Base-by-base conservation (phyloP, 768 basidiomycete genomes). In the Psilocybe subaeruginosa region DNA sequence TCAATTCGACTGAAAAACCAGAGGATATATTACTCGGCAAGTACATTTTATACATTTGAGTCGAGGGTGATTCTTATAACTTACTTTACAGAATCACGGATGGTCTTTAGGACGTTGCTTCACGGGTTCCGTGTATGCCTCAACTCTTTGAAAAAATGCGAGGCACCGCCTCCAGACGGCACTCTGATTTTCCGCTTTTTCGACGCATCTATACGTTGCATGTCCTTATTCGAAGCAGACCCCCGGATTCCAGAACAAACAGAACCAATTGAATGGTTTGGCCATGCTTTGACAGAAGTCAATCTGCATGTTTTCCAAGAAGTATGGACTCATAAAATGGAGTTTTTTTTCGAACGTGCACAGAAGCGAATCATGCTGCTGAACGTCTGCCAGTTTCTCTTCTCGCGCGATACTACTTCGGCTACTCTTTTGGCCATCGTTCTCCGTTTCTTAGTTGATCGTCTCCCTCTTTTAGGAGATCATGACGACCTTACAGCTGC, bases 251-350 rank as follows among this genome's bases (percentile, higher is more conserved):
- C 81, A 39, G 84, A 74, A 46, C 78, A 80, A 58, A 80, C 88
- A 54, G 95, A 98, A 70, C 88, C 89, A 4, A 84, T 95, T 68
- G 97, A 99, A 59, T 88, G 89, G 82, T 86, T 98, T 61, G 87
- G 85, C 4, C 83, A 85, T 23, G 86, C 91, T 45, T 82, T 96
- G 47, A 74, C 87, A 39, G 92, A 95, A 72, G 85, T 96, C 67
- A 92, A 97, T 69, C 80, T 92, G 7, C 93, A 97, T 69, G 91
- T 96, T 62, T 96, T 97, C 72, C 92, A 97, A 73, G 95, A 97
- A 76, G 92, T 98, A 33, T 97, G 96, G 95, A 94, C 92, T 37
- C 88, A 87, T 71, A 91, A 94, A 72, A 91, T 99, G 77, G 89
- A 88, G 29, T 90, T 95, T 72, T 97, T 96, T 78, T 91, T 97